A percentile compares a stretch with the other conserved stretches of the same genome.
Conservation (phyloP, 345 rosid genomes). For the Nasturtium officinale region DNA sequence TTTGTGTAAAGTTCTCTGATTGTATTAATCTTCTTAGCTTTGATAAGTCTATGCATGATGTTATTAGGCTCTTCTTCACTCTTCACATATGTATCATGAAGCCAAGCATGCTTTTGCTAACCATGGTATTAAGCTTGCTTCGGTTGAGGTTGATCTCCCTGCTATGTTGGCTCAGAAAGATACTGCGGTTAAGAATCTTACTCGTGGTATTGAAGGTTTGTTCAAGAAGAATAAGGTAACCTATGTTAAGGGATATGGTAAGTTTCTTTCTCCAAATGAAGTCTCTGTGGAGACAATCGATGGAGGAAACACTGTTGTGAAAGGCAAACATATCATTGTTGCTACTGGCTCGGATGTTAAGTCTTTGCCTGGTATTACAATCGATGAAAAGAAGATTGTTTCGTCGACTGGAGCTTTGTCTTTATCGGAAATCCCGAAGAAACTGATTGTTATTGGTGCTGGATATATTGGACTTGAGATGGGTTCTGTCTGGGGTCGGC, state of each 20-base stretch:
- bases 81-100: slow-evolving; percentile 93
- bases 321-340: slow-evolving; percentile 78
- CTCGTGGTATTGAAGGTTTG: slow-evolving; percentile 83
- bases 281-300: slow-evolving; percentile 76
- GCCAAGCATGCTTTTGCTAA: slow-evolving; percentile 75
- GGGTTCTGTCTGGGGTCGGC: slow-evolving; percentile 91
- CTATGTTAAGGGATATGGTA: slow-evolving; percentile 87
- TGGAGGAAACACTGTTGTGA: slow-evolving; percentile 69
- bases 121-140: slow-evolving; percentile 75
- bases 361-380: slow-evolving; percentile 78
- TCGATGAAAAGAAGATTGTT: slow-evolving; percentile 81
- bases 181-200: slow-evolving; percentile 71
- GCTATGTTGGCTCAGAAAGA: slow-evolving; percentile 93
- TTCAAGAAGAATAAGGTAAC: slow-evolving; percentile 89
- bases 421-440: slow-evolving; percentile 69
- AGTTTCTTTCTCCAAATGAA: slow-evolving; percentile 71
- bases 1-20: background rate
- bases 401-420: slow-evolving; percentile 88
- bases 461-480: slow-evolving; percentile 93
- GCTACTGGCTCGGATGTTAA: slow-evolving; percentile 92
- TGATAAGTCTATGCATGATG: slow-evolving; percentile 5
- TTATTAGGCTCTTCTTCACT: slow-evolving; percentile 79
- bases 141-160: slow-evolving; percentile 86
- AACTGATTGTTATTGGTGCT: slow-evolving; percentile 83
- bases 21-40: background rate